These are phyloP conservation scores for Phoenix dactylifera DNA, from an alignment of 176 grass and related monocot species.

Conservation along the genomic window DNA sequence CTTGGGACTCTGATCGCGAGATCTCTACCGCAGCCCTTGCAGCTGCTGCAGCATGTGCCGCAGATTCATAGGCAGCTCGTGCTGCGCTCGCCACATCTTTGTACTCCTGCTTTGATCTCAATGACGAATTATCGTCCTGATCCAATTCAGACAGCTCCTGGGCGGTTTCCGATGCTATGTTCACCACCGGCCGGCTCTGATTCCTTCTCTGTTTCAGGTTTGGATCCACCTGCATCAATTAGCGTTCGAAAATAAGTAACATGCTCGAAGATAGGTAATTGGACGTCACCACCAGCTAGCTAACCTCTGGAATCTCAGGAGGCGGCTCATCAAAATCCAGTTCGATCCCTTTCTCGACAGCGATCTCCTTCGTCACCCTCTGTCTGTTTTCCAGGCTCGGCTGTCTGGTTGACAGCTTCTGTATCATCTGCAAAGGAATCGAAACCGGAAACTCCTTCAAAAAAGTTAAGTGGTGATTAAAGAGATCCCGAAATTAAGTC, in stretches of 20 bases:
- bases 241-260: neutral
- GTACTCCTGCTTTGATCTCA: conserved; percentile 19
- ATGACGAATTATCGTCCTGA: conserved; percentile 12
- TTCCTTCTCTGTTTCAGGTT: neutral
- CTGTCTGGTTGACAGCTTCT: conserved; percentile 63
- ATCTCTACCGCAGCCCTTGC: conserved; percentile 76
- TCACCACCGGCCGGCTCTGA: neutral
- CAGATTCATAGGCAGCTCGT: conserved; percentile 74
- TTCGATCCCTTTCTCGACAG: conserved; percentile 57
- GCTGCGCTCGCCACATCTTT: conserved; percentile 60
- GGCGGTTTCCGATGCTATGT: neutral
- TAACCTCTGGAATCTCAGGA: conserved; percentile 1
- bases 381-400: conserved; percentile 59
- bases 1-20: conserved; percentile 29
- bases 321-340: conserved; percentile 31
- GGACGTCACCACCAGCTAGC: neutral
- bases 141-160: neutral
- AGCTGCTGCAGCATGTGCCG: conserved; percentile 57
- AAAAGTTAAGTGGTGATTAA: no score
- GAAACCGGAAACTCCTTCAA: no score
- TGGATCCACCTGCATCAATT: neutral
- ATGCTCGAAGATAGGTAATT: no score
- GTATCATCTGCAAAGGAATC: conserved; percentile 46
- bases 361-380: conserved; percentile 66
- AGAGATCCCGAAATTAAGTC: no score